Percentiles rank a stretch among this genome's conserved stretches.
These are phyloP conservation scores for Sclerotinia sclerotiorum DNA, from an alignment of 2,329 filamentous ascomycete species.

Conservation along the genomic window DNA sequence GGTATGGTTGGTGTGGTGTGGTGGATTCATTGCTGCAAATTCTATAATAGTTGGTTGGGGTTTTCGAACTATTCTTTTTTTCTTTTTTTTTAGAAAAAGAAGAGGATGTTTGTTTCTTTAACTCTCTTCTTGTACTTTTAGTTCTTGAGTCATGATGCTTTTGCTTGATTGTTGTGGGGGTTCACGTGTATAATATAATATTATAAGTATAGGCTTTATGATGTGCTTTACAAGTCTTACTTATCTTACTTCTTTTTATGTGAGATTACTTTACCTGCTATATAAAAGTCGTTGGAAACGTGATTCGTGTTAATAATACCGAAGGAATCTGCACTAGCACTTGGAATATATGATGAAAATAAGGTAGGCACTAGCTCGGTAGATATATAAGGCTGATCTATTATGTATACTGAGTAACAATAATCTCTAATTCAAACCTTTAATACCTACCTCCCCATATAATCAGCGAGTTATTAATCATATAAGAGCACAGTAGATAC, in stretches of 20 bases:
- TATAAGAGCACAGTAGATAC: too few relatives aligned
- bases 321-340: neutral
- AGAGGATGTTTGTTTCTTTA: neutral
- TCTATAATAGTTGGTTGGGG: neutral
- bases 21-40: constrained; percentile 5
- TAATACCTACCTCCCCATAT: too few relatives aligned
- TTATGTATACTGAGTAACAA: too few relatives aligned
- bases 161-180: neutral
- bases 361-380: too few relatives aligned
- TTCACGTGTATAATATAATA: neutral
- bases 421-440: too few relatives aligned
- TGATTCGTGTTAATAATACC: neutral
- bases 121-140: neutral
- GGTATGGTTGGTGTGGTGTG: neutral
- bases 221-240: too few relatives aligned
- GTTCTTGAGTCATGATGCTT: neutral
- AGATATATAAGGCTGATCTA: too few relatives aligned
- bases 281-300: neutral
- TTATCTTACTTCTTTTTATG: too few relatives aligned
- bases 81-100: neutral
- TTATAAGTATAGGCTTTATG: too few relatives aligned
- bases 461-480: too few relatives aligned
- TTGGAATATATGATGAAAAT: too few relatives aligned
- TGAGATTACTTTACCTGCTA: too few relatives aligned
- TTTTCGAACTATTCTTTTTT: neutral